These are phyloP conservation scores for Paspalum notatum DNA, from an alignment of 176 grass and related monocot genomes.

Conservation along the genomic window DNA sequence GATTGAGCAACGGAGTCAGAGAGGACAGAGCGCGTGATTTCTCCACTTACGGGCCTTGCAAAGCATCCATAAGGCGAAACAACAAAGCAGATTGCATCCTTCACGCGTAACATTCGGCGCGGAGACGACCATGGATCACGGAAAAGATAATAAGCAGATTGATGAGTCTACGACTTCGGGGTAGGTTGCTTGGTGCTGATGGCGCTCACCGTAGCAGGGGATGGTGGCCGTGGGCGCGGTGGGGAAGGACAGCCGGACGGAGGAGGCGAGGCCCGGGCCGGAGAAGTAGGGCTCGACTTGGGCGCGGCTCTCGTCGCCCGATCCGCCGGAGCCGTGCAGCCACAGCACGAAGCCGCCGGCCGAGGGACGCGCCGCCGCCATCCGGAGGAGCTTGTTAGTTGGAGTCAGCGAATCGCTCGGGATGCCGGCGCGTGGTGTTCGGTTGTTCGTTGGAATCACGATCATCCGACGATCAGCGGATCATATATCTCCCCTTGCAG, in stretches of 20 bases:
- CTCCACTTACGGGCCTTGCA: not conserved
- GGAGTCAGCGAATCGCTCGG: not conserved
- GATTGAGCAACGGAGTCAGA: not conserved
- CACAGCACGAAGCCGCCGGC: conserved; percentile 48
- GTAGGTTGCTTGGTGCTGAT: not conserved
- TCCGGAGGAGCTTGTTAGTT: not conserved
- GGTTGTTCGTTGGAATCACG: not conserved
- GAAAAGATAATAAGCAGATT: not conserved
- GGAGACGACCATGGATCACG: not conserved
- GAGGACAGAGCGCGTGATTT: not conserved
- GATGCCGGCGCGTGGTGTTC: not conserved
- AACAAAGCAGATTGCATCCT: conserved; percentile 1
- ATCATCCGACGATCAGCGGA: not conserved
- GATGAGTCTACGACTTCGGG: too few species aligned
- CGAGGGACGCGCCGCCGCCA: not conserved
- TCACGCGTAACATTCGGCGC: not conserved
- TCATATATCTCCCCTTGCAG: not conserved
- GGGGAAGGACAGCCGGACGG: conserved; percentile 57
- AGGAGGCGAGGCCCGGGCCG: conserved; percentile 28
- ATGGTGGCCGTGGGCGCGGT: conserved; percentile 45
- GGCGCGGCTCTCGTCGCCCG: conserved; percentile 47
- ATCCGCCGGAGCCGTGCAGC: conserved; percentile 59
- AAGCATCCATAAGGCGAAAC: not conserved
- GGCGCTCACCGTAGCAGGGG: conserved; percentile 46
- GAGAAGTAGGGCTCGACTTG: conserved; percentile 53